Evolutionary conservation across 2,329 filamentous ascomycete genomes (phyloP), one percentile per base, ranked within the genome.

Genomic region (Paecilomyces niveus): DNA sequence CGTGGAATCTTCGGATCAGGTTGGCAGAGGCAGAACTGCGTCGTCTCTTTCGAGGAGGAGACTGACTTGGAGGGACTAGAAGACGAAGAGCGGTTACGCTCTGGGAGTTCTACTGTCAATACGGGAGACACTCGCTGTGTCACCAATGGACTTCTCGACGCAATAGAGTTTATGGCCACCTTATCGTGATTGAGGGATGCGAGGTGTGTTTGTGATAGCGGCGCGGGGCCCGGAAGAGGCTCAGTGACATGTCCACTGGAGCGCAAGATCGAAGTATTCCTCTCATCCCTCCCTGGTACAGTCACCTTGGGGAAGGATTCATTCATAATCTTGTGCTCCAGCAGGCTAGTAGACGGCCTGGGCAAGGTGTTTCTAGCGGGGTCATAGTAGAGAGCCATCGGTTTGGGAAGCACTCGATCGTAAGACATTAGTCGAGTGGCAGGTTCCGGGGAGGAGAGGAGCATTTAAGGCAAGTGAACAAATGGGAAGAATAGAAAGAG

Each of bases 1-100:
- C 86, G 78, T 59, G 86, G 86, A 61, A 89, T 88, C 72, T 89
- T 89, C 24, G 85, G 86, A 67, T 88, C 86, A 45, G 85, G 85
- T 66, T 87, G 85, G 72, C 86, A 89, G 65, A 89, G 81, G 74
- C 86, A 89, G 62, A 88, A 83, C 63, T 85, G 80, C n/a, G 29
- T 74, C 70, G 54, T 71, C 71, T 80, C 78, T 59, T 70, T 75
- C 15, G 73, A 72, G 21, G 73, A 72, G 18, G 65, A 62, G 18
- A 62, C 61, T 1, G 70, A 66, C 50, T 74, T 74, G 33, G 68
- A 61, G 0, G 74, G 73, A 57, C 72, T 73, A 11, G 68, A 70
- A 1, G 73, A 67, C 4, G 70, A 66, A 1, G 70, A 67, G 26
- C 66, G 68, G 24, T 70, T 65, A 29, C 66, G 64, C 35, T 66